Evolutionary conservation across 1,284 basidiomycete species (phyloP), one percentile per base, ranked within the genome.

Genomic region (Peniophora sp.): DNA sequence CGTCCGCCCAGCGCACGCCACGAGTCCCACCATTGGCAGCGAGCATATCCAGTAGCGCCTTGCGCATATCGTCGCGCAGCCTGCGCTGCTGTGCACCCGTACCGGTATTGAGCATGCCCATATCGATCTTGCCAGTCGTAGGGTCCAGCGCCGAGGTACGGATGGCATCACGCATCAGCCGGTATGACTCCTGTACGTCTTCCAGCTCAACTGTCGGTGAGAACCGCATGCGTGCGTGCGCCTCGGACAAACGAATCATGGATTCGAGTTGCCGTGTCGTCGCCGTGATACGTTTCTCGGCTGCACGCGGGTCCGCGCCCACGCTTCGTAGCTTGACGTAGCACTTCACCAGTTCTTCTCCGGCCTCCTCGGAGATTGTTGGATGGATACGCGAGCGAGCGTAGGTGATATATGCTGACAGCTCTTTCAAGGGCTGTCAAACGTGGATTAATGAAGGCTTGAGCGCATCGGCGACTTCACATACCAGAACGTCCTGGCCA

Each of bases 191-290:
- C 55, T 80, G 74, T 20, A 99, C 97, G 63, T 99, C 97, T 50
- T 74, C 70, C 41, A 92, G 72, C 59, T 95, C 88, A 47, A 99
- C 96, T 47, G 79, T 78, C 24, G 83, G 75, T 18, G 87, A 88
- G 67, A 97, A 88, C 1, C 94, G 81, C 95, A 98, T 97, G 20
- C 95, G 80, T 0, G 96, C 95, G 64, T 99, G 96, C 0, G 89
- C 96, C 69, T 99, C 97, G 0, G 89, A 88, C 24, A 99, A 79
- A n/a, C 97, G 90, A 63, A 99, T 98, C 86, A 99, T 93, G 59
- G 85, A 90, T 68, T 99, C 96, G 24, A 99, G 81, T 68, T 99
- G 96, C 49, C 96, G 83, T 1, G 97, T 98, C 24, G 96, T 99
- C 1, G 97, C 96, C 0, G 97, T 99, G 68, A 99, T 99, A 11